Conservation (phyloP, 495 filamentous ascomycete genomes). For the Hyaloscypha bicolor region DNA sequence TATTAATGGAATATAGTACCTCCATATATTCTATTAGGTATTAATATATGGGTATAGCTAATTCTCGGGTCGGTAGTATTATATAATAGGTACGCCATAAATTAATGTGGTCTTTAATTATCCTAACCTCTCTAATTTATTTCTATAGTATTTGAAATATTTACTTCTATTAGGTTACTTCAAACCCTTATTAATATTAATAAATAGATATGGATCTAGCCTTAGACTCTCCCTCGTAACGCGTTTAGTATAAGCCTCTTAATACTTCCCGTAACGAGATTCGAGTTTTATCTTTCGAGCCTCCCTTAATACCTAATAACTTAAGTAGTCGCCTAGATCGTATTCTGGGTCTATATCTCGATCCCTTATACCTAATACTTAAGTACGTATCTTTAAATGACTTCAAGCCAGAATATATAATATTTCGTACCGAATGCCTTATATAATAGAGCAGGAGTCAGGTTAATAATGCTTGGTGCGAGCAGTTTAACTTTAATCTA, state of each 20-base stretch:
- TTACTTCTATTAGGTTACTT: conserved; percentile 21
- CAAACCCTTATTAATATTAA: conserved; percentile 12
- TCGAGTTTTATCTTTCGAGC: conserved; percentile 28
- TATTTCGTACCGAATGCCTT: conserved; percentile 25
- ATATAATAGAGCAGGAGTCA: conserved; percentile 25
- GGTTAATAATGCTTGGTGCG: conserved; percentile 21
- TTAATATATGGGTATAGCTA: too few species aligned
- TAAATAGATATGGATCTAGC: conserved; percentile 18
- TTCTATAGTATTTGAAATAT: conserved; percentile 16
- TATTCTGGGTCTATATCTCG: conserved; percentile 16
- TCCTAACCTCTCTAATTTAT: conserved; percentile 12
- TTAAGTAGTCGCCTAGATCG: conserved; percentile 22
- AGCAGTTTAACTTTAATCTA: conserved; percentile 26
- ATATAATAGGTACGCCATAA: too few species aligned
- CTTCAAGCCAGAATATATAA: conserved; percentile 27
- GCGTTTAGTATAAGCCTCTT: conserved; percentile 27
- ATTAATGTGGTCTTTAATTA: conserved; percentile 18
- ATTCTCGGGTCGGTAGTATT: too few species aligned
- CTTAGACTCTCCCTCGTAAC: conserved; percentile 23
- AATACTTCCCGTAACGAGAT: too few species aligned
- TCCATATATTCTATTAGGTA: too few species aligned
- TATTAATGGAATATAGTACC: too few species aligned
- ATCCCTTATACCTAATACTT: conserved; percentile 23
- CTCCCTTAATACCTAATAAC: conserved; percentile 23
- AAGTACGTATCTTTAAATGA: conserved; percentile 26